Base-by-base conservation (phyloP, 257 asterid species). In the Euphrasia confusa region DNA sequence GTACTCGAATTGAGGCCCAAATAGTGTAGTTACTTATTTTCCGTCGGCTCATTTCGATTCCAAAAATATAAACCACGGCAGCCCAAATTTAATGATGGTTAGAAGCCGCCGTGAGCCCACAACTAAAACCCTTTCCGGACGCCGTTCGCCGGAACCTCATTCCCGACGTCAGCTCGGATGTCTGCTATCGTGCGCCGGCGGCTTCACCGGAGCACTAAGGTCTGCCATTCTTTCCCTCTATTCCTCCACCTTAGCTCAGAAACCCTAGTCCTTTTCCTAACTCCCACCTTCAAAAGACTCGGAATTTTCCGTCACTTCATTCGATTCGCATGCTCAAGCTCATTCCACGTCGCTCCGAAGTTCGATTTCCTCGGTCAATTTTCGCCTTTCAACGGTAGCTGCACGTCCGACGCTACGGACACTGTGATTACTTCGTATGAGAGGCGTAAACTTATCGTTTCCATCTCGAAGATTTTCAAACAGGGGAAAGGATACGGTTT, bases 331-430 rank as follows among this genome's bases (percentile, higher is more conserved):
- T 52, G 17, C 65, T 78, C 83, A 60, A 72, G 28, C 27, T 69
- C 74, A 13, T 30, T 7, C 39, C 50, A 32, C 2, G 56, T 15
- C 53, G 56, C 72, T 56, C 17, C 72, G 0, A 69, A 66, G 7
- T 75, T 77, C 63, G 96, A 86, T 75, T 86, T 76, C 72, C 84
- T 92, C 5, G 70, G 68, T 5, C 97, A 86, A 48, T 83, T 92
- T 80, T 78, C 82, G 10, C 95, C 97, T 24, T 65, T 73, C 24
- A 58, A 61, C 49, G 62, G 59, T 60, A 61, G 50, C 54, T 45
- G 65, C 27, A 1, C 33, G 7, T n/a, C 70, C 8, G 66, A 30
- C 65, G 28, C 84, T 5, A 10, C 62, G 30, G 55, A 65, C 61
- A 13, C 59, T 58, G 77, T 72, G 50, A 74, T 86, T 58, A 84